phyloP scores from a whole-genome alignment of 1,284 basidiomycete genomes.

The Erythrobasidium hasegawianum region DNA sequence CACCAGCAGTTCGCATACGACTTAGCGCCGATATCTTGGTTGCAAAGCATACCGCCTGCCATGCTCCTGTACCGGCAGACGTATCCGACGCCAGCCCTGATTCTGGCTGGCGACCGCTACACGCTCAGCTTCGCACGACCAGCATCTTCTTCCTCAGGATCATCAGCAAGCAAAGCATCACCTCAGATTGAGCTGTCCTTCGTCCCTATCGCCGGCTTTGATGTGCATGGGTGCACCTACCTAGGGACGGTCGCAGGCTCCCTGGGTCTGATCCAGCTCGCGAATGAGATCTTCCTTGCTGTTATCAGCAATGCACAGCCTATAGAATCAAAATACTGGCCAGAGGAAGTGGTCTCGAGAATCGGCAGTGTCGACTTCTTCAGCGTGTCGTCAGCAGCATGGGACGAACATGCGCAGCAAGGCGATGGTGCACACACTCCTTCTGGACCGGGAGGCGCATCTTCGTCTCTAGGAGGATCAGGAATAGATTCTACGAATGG shows the following conservation, averaged over 20 bases:
- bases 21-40: too few species aligned
- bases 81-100: conserved; percentile 5
- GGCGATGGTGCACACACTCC: not conserved
- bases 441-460: not conserved
- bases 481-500: conserved; percentile 31
- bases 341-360: conserved; percentile 48
- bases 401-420: conserved; percentile 47
- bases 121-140: conserved; percentile 13
- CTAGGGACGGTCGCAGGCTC: conserved; percentile 19
- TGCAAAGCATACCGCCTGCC: too few species aligned
- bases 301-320: conserved; percentile 70
- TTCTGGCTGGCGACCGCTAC: conserved; percentile 24
- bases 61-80: conserved; percentile 15
- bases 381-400: conserved; percentile 51
- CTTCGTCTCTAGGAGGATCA: not conserved
- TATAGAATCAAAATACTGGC: conserved; percentile 54
- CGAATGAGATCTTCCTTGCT: conserved; percentile 67
- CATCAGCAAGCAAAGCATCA: not conserved
- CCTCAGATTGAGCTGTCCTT: conserved; percentile 26
- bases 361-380: conserved; percentile 53
- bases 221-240: conserved; percentile 11
- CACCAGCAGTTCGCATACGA: too few species aligned
- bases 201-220: conserved; percentile 25
- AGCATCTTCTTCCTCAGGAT: not conserved
- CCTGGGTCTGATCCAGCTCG: conserved; percentile 33